Conservation (phyloP, 2,329 filamentous ascomycete genomes). For the Claviceps digitariae region DNA sequence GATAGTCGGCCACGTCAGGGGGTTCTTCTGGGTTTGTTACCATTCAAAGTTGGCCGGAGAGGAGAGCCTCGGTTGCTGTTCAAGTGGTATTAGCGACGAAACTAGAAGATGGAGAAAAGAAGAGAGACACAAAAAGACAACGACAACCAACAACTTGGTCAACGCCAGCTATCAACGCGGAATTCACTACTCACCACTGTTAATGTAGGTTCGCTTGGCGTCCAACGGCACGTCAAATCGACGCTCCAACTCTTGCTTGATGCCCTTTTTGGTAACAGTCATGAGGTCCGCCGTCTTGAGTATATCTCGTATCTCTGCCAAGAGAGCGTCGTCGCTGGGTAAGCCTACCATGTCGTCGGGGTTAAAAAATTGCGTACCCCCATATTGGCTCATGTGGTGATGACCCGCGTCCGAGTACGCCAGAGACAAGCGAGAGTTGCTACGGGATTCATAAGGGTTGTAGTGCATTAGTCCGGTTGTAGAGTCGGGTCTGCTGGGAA, state of each 20-base stretch:
- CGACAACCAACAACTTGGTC: not conserved
- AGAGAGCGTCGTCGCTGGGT: conserved; percentile 76
- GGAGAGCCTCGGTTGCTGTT: conserved; percentile 60
- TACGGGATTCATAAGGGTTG: conserved; percentile 33
- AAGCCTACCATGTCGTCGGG: conserved; percentile 59
- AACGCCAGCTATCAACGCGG: not conserved
- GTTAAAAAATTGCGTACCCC: conserved; percentile 44
- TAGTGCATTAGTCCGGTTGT: conserved; percentile 37
- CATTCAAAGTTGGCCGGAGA: conserved; percentile 61
- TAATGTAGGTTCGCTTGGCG: conserved; percentile 83
- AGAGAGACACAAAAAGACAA: not conserved
- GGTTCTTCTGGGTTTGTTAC: not conserved
- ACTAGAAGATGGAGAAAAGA: conserved; percentile 1
- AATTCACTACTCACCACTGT: conserved; percentile 54
- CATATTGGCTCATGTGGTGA: conserved; percentile 48
- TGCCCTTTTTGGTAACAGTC: conserved; percentile 96
- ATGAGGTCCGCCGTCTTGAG: conserved; percentile 85
- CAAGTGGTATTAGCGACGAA: not conserved
- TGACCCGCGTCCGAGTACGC: conserved; percentile 54
- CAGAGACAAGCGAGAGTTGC: conserved; percentile 62
- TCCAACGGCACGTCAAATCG: conserved; percentile 81
- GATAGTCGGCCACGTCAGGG: too few relatives aligned
- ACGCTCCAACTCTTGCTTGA: conserved; percentile 85
- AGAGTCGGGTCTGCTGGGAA: conserved; percentile 43
- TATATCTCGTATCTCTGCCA: conserved; percentile 92